phyloP scores from a whole-genome alignment of 225 moss, liverwort and hornwort species.

The Climacium dendroides region DNA sequence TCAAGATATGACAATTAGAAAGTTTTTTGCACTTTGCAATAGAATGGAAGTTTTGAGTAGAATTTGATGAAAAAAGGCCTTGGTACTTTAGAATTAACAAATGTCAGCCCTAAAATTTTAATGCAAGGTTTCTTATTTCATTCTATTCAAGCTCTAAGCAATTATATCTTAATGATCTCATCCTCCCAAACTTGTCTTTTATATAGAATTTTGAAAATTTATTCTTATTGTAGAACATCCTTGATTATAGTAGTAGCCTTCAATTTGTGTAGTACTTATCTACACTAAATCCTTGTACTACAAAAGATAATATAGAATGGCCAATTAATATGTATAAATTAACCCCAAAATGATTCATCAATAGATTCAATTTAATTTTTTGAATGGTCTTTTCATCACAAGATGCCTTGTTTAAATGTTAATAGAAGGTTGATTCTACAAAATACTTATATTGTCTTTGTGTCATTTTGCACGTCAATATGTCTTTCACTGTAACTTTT shows the following conservation, averaged over 20 bases:
- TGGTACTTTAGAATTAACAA: fast-evolving
- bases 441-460: background rate
- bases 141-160: background rate
- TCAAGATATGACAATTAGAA: background rate
- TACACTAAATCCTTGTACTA: background rate
- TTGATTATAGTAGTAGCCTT: background rate
- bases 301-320: background rate
- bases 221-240: background rate
- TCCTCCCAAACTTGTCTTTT: fast-evolving
- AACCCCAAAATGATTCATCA: background rate
- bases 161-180: background rate
- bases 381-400: background rate
- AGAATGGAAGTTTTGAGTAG: background rate
- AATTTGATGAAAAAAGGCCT: background rate
- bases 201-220: background rate
- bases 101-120: background rate
- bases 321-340: background rate
- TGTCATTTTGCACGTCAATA: background rate
- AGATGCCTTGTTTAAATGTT: background rate
- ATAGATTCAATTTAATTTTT: background rate
- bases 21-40: background rate
- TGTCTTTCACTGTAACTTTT: background rate
- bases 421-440: background rate
- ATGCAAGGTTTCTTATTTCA: background rate
- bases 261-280: background rate